Evolutionary conservation across 2,329 filamentous ascomycete species (phyloP).

Genomic region (Trichoderma koningii): DNA sequence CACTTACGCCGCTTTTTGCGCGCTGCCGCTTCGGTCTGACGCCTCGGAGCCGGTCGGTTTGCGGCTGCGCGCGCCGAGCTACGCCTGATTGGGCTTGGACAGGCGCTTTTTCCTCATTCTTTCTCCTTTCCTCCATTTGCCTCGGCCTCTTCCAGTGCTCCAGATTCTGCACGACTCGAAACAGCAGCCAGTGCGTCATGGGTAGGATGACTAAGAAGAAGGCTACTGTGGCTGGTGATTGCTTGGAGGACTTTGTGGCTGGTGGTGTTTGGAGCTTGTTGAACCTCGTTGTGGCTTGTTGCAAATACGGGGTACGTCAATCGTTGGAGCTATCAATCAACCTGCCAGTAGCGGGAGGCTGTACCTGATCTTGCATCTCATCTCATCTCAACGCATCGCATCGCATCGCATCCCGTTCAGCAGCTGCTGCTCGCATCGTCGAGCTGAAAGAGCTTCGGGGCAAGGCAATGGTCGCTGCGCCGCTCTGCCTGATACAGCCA

Average conservation of each 20-base stretch:
- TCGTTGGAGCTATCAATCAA: not conserved
- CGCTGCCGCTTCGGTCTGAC: constrained; percentile 30
- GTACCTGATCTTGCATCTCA: constrained; percentile 17
- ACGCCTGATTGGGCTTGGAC: constrained; percentile 15
- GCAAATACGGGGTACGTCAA: not conserved
- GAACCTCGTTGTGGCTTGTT: constrained; percentile 10
- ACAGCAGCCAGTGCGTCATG: not conserved
- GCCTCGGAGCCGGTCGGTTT: constrained; percentile 40
- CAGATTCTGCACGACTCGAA: not conserved
- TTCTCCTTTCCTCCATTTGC: not conserved
- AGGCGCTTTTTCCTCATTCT: not conserved
- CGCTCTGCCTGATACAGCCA: not conserved
- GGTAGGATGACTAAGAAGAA: not conserved
- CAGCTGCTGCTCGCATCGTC: constrained; percentile 1
- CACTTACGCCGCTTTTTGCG: constrained; percentile 27
- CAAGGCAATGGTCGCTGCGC: not conserved
- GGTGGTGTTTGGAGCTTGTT: not conserved
- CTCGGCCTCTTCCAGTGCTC: not conserved
- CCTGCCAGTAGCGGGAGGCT: too few species aligned
- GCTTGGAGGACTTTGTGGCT: constrained; percentile 5
- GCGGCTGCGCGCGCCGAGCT: constrained; percentile 30
- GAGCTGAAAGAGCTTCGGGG: constrained; percentile 1
- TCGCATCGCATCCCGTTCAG: not conserved
- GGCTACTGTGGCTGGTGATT: not conserved
- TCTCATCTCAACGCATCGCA: too few species aligned